Evolutionary conservation across 2,329 filamentous ascomycete genomes (phyloP).

Genomic region (Hypoxylon sp.): DNA sequence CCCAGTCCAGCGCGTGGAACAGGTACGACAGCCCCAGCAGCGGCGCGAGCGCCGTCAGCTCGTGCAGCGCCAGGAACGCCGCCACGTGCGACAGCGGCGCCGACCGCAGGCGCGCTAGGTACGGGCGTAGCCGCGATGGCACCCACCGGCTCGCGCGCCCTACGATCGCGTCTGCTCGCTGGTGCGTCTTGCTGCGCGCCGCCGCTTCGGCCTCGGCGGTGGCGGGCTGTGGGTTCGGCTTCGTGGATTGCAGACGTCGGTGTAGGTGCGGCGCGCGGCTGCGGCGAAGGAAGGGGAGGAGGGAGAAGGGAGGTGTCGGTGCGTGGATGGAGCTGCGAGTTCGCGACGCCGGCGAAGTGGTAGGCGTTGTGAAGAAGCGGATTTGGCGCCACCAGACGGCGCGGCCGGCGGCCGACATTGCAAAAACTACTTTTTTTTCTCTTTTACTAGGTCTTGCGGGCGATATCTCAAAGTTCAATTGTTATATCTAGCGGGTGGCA

Average conservation of each 20-base stretch:
- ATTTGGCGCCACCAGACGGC: conserved; percentile 29
- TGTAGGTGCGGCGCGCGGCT: conserved; percentile 4
- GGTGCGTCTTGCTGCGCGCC: too few species aligned
- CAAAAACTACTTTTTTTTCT: neutral
- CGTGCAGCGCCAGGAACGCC: conserved; percentile 89
- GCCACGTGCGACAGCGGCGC: conserved; percentile 85
- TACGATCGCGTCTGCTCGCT: conserved; percentile 49
- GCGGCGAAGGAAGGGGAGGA: neutral
- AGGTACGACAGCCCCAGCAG: conserved; percentile 75
- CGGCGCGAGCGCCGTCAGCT: conserved; percentile 86
- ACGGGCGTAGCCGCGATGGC: conserved; percentile 72
- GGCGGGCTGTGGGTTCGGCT: conserved; percentile 8
- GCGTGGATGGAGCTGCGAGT: neutral
- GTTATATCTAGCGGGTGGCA: too few species aligned
- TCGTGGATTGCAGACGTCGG: conserved; percentile 38
- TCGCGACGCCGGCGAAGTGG: neutral
- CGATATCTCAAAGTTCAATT: neutral
- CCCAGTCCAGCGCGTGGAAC: conserved; percentile 82
- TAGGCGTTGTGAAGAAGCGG: conserved; percentile 12
- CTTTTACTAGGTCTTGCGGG: too few species aligned
- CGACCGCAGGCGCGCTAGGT: conserved; percentile 73
- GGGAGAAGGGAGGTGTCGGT: neutral
- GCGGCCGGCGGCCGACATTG: conserved; percentile 29
- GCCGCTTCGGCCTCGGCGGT: conserved; percentile 12
- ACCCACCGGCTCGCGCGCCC: conserved; percentile 53